Conservation (phyloP, 257 asterid species). For the Plantago elongata region DNA sequence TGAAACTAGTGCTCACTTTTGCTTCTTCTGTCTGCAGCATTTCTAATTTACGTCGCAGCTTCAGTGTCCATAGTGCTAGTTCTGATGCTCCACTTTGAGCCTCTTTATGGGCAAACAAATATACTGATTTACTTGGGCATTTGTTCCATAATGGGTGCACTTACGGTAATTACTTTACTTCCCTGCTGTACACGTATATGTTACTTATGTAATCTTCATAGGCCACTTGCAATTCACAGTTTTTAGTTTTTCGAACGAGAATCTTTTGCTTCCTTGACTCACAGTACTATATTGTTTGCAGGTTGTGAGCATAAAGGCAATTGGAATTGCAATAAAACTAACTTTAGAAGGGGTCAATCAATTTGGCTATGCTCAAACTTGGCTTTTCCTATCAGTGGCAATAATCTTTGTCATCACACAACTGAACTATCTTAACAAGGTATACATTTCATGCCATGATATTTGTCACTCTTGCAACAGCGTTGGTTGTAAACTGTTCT, state of each 20-base stretch:
- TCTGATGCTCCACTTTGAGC: constrained; percentile 56
- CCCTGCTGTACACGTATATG: constrained; percentile 5
- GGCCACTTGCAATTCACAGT: not conserved
- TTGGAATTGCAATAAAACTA: constrained; percentile 86
- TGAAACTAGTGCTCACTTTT: constrained; percentile 17
- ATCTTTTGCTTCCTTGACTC: not conserved
- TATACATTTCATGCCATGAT: constrained; percentile 17
- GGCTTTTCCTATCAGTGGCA: constrained; percentile 69
- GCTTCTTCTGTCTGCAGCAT: constrained; percentile 39
- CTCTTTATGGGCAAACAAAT: constrained; percentile 61
- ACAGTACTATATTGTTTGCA: constrained; percentile 17
- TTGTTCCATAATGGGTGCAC: constrained; percentile 64
- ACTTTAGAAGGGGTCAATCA: constrained; percentile 80
- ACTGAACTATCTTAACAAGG: constrained; percentile 87
- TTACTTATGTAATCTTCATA: not conserved
- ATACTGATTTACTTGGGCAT: constrained; percentile 59
- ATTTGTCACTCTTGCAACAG: not conserved
- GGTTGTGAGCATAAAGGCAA: constrained; percentile 89
- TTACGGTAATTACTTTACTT: constrained; percentile 41
- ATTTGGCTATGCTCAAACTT: constrained; percentile 59
- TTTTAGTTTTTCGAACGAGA: constrained; percentile 5
- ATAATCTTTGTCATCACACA: constrained; percentile 59
- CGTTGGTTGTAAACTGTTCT: constrained; percentile 7
- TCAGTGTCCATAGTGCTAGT: constrained; percentile 41
- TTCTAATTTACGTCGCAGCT: constrained; percentile 47